phyloP scores from a whole-genome alignment of 495 filamentous ascomycete species.

The Annulohypoxylon nitens region DNA sequence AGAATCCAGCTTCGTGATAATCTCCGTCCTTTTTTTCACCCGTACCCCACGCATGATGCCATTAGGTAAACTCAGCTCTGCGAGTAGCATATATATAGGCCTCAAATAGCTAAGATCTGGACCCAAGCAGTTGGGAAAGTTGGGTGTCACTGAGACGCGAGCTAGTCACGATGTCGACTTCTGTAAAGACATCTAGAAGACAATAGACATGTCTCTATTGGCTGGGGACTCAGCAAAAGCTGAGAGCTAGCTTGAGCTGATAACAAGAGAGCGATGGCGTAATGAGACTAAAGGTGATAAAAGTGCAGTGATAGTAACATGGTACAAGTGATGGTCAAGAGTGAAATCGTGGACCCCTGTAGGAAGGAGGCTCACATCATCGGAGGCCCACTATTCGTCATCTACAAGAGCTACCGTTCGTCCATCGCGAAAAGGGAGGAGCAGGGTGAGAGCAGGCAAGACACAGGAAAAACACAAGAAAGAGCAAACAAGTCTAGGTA shows the following conservation, averaged over 20 bases:
- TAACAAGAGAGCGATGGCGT: slow-evolving; percentile 21
- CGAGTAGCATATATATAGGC: slow-evolving; percentile 1
- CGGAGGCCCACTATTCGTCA: slow-evolving; percentile 44
- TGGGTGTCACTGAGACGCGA: slow-evolving; percentile 1
- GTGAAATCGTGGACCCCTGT: slow-evolving; percentile 12
- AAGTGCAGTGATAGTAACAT: not conserved
- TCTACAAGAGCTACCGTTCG: slow-evolving; percentile 40
- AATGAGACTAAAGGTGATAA: slow-evolving; percentile 12
- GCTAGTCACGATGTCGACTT: slow-evolving; percentile 8
- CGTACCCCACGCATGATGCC: not conserved
- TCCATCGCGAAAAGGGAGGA: slow-evolving; percentile 8
- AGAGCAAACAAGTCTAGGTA: not conserved
- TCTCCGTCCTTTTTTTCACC: slow-evolving; percentile 7
- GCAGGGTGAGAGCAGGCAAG: slow-evolving; percentile 1
- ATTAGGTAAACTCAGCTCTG: slow-evolving; percentile 12
- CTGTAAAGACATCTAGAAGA: slow-evolving; percentile 6
- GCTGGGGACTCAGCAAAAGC: slow-evolving; percentile 16
- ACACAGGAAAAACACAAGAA: not conserved
- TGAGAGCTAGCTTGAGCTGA: slow-evolving; percentile 35
- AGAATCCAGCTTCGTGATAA: slow-evolving; percentile 14
- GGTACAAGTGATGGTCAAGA: not conserved
- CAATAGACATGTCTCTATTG: slow-evolving; percentile 23
- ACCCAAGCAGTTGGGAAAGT: slow-evolving; percentile 38
- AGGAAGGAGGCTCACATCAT: slow-evolving; percentile 40
- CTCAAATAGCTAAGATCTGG: slow-evolving; percentile 25